Base-by-base conservation (phyloP, 2,329 filamentous ascomycete species). In the Lasiodiplodia gonubiensis region DNA sequence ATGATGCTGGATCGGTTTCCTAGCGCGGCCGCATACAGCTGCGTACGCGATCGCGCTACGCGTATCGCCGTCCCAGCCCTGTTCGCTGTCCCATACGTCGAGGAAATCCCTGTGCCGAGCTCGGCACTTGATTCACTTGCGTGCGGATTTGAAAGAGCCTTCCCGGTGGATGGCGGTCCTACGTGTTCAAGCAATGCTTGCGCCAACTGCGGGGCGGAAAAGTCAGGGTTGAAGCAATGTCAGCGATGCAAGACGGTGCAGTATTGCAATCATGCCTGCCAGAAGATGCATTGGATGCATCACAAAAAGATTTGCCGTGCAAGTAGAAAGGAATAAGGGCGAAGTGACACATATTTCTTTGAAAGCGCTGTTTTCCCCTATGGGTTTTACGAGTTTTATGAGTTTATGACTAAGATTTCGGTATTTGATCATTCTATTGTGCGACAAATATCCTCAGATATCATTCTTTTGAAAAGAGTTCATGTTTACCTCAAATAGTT, bases 1-100 rank as follows among this genome's bases (percentile, higher is more conserved):
- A 52, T 65, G 30, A 55, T 66, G 60, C 78, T 72, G 70, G 64
- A 71, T 11, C 64, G 66, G 4, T 64, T 76, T 30, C 69, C 69
- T 3, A 72, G 72, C 27, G 60, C 23, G 4, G 14, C 39, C 16
- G 14, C 18, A 12, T 53, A 37, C 49, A 14, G 23, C 18, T 23
- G 14, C 21, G 46, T 49, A 14, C 39, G 46, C 30, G 25, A 64
- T 3, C 46, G 30, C 14, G 60, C 49, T 12, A 52, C 60, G 46
- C 60, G 60, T 23, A 35, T 64, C 42, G 46, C 60, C 12, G 37
- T 64, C 16, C 60, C 60, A 11, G 11, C 21, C 11, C 30, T 64
- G 12, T 64, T 42, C 33, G 21, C 25, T 33, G 60, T 52, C 12
- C 60, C 60, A 4, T 64, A 64, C 33, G 35, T 64, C 3, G 46